Base-by-base conservation (phyloP, 2,329 filamentous ascomycete genomes). In the Bipolaris bicolor region DNA sequence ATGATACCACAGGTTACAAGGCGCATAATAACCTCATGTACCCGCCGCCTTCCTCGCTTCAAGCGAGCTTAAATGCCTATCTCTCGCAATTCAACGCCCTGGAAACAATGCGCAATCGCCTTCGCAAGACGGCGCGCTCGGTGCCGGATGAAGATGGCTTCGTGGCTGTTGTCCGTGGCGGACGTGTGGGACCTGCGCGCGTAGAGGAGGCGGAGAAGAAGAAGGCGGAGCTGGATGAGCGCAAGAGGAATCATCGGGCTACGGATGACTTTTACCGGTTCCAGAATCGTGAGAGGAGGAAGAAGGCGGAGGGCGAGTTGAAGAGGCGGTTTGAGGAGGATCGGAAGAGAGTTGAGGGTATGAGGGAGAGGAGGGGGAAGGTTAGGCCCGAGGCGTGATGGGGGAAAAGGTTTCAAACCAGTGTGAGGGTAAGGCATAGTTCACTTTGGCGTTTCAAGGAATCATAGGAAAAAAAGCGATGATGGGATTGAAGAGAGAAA, bases 71-170 rank as follows among this genome's bases (percentile, higher is more conserved):
- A 22, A 92, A 97, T 71, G 86, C 88, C 34, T 98, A 92, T 81
- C 96, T 98, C 83, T 84, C 85, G 20, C 82, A 87, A n/a, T 98
- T 92, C 79, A 75, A 77, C 24, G 76, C 90, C 83, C 79, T 85
- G 72, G 79, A 91, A 82, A 79, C 90, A 84, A 82, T 86, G 76
- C 78, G 88, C 82, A 77, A 88, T 81, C 66, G 83, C 71, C 63
- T 88, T 80, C 78, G 83, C 81, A 72, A 89, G 79, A 72, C 84
- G 53, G 80, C 89, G 60, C 87, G 91, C 59, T 89, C 90, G 65
- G 88, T 92, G 69, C 92, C 94, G 0, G 95, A 99, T 75, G 93
- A 92, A 71, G 95, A 99, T 76, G 95, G 95, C 1, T 99, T 99
- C 74, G 85, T 98, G 47, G 98, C 93, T 3, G 95, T 99, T 22